phyloP scores from a whole-genome alignment of 1,284 basidiomycete genomes.

The Moesziomyces globuligerus region DNA sequence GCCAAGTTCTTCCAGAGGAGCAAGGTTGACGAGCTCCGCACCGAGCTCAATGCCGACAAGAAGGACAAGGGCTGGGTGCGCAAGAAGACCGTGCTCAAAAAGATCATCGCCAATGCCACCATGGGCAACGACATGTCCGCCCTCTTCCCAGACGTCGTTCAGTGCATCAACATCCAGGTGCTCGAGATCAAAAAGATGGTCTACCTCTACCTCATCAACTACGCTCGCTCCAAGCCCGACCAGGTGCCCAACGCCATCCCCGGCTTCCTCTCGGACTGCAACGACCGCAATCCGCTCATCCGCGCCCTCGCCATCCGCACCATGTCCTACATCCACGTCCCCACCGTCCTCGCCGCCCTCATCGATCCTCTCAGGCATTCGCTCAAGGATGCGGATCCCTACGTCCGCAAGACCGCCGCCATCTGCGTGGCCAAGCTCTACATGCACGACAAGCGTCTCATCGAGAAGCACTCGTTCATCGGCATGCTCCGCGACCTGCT shows the following conservation, averaged over 20 bases:
- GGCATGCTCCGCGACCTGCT: constrained; percentile 86
- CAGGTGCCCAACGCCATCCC: constrained; percentile 87
- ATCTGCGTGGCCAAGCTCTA: constrained; percentile 92
- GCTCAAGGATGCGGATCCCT: constrained; percentile 88
- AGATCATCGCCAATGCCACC: constrained; percentile 67
- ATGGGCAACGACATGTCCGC: constrained; percentile 81
- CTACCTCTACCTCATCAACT: constrained; percentile 81
- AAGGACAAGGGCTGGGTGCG: constrained; percentile 65
- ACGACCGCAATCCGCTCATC: constrained; percentile 89
- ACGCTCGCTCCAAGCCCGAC: constrained; percentile 86
- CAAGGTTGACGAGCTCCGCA: constrained; percentile 64
- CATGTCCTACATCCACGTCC: constrained; percentile 88
- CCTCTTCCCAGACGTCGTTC: constrained; percentile 85
- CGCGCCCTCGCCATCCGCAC: constrained; percentile 91
- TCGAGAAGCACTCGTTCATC: constrained; percentile 86
- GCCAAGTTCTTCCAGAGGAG: constrained; percentile 66
- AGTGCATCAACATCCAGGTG: constrained; percentile 82
- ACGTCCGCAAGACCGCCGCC: constrained; percentile 95
- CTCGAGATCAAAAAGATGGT: constrained; percentile 97
- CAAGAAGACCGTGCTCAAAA: constrained; percentile 64
- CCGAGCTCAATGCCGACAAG: constrained; percentile 64
- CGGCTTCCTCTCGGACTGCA: constrained; percentile 89
- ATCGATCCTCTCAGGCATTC: constrained; percentile 86
- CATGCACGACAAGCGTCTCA: constrained; percentile 81
- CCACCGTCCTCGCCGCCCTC: constrained; percentile 74